A percentile compares a stretch with the other conserved stretches of the same genome.
Conservation (phyloP, 1,139 yeast species). For the Blastobotrys aristatus region DNA sequence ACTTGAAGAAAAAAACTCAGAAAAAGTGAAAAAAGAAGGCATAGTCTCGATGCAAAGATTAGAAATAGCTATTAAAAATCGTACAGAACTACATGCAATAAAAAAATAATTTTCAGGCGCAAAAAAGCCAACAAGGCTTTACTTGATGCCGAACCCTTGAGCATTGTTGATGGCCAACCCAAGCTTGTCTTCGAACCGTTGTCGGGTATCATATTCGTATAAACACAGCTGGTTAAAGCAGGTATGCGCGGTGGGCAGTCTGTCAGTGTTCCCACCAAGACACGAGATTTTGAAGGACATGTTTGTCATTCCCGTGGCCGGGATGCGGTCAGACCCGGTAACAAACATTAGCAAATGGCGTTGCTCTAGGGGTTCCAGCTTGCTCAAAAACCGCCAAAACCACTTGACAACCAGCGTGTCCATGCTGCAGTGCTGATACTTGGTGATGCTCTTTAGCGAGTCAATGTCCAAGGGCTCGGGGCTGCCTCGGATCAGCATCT, state of each 20-base stretch:
- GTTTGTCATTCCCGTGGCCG: constrained; percentile 79
- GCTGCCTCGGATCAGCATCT: constrained; percentile 72
- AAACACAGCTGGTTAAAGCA: constrained; percentile 87
- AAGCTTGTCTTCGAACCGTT: constrained; percentile 53
- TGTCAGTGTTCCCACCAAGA: constrained; percentile 46
- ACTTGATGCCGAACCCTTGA: constrained; percentile 80
- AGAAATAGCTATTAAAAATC: no score
- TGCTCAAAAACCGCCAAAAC: constrained; percentile 77
- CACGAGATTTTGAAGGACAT: constrained; percentile 61
- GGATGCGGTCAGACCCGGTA: constrained; percentile 87
- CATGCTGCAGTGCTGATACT: constrained; percentile 45
- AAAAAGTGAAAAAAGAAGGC: no score
- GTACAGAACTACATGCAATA: no score
- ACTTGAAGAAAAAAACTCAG: no score
- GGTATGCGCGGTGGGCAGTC: constrained; percentile 84
- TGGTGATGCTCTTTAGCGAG: constrained; percentile 64
- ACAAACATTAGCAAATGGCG: constrained; percentile 66
- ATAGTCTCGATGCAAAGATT: no score
- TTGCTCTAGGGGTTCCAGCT: constrained; percentile 46
- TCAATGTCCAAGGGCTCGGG: constrained; percentile 62
- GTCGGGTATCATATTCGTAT: constrained; percentile 54
- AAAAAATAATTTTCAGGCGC: no score
- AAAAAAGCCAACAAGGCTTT: constrained; percentile 13
- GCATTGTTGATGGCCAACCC: constrained; percentile 66
- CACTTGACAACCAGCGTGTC: constrained; percentile 46